A percentile compares a stretch with the other conserved stretches of the same genome.
Evolutionary conservation across 805 yeast genomes (phyloP).

Genomic region (Ogataea pignaliae): DNA sequence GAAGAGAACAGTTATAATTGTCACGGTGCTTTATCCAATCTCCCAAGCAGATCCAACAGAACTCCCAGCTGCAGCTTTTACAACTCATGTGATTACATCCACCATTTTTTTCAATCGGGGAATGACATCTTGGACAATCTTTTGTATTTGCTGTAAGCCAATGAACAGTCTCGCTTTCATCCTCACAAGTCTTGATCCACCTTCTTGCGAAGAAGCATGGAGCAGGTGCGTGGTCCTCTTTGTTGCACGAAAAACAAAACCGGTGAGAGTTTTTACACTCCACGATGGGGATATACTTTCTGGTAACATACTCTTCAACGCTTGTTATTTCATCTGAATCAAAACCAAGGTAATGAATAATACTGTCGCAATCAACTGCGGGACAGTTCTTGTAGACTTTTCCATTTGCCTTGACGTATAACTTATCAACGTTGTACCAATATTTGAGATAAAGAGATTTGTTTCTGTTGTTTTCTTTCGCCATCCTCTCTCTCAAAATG

Average conservation of each 20-base stretch:
- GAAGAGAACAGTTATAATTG: constrained; percentile 58
- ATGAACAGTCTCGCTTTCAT: constrained; percentile 81
- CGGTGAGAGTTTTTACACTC: constrained; percentile 60
- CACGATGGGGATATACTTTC: constrained; percentile 56
- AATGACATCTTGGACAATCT: constrained; percentile 76
- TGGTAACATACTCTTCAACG: constrained; percentile 22
- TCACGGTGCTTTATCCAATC: constrained; percentile 70
- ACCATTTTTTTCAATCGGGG: constrained; percentile 86
- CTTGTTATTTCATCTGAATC: constrained; percentile 26
- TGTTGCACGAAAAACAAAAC: constrained; percentile 75
- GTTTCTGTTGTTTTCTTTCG: constrained; percentile 19
- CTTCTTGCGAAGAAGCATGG: constrained; percentile 63
- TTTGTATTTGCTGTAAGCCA: constrained; percentile 88
- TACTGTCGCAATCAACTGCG: constrained; percentile 66
- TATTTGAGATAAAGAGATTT: constrained; percentile 31
- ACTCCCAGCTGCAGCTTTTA: constrained; percentile 67
- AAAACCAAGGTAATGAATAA: constrained; percentile 39
- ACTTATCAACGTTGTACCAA: constrained; percentile 40
- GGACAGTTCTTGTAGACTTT: constrained; percentile 72
- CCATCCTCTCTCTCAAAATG: constrained; percentile 18
- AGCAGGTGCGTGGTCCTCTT: constrained; percentile 79
- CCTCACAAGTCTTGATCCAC: constrained; percentile 79
- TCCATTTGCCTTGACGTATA: constrained; percentile 48
- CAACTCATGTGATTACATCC: constrained; percentile 98
- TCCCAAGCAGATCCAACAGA: constrained; percentile 90